Percentiles rank a stretch among this genome's conserved stretches.
Evolutionary conservation across 345 rosid genomes (phyloP).

Genomic region (Aquilaria malaccensis): DNA sequence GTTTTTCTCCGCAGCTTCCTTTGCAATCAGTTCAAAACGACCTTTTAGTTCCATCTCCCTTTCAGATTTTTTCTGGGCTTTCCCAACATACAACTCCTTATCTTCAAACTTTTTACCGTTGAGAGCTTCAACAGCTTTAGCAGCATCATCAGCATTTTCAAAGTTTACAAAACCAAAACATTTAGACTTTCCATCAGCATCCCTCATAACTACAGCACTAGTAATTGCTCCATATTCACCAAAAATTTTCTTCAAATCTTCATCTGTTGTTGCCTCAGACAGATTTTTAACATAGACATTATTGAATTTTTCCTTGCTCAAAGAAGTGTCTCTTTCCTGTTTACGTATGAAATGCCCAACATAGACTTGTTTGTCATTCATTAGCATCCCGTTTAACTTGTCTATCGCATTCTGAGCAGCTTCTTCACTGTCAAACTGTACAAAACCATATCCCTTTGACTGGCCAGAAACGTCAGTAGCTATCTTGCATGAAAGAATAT

Average conservation of each 20-base stretch:
- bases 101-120: conserved; percentile 79
- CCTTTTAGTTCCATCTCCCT: conserved; percentile 68
- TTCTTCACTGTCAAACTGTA: conserved; percentile 75
- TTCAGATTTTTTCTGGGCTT: conserved; percentile 85
- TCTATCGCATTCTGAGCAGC: conserved; percentile 78
- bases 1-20: conserved; percentile 74
- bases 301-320: conserved; percentile 50
- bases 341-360: conserved; percentile 90
- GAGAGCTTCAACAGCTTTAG: conserved; percentile 73
- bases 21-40: conserved; percentile 68
- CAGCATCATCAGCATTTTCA: conserved; percentile 72
- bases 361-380: conserved; percentile 89
- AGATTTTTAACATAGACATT: conserved; percentile 84
- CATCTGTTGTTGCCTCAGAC: conserved; percentile 56
- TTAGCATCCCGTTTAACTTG: conserved; percentile 81
- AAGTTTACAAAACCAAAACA: conserved; percentile 95
- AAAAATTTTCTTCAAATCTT: conserved; percentile 58
- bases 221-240: conserved; percentile 75
- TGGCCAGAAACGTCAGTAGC: conserved; percentile 70
- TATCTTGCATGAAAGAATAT: conserved; percentile 85
- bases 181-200: conserved; percentile 82
- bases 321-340: conserved; percentile 62
- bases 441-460: conserved; percentile 96
- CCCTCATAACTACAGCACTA: conserved; percentile 81
- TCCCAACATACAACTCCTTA: conserved; percentile 94